phyloP scores from a whole-genome alignment of 345 rosid genomes.

The Gossypium rotundifolium region DNA sequence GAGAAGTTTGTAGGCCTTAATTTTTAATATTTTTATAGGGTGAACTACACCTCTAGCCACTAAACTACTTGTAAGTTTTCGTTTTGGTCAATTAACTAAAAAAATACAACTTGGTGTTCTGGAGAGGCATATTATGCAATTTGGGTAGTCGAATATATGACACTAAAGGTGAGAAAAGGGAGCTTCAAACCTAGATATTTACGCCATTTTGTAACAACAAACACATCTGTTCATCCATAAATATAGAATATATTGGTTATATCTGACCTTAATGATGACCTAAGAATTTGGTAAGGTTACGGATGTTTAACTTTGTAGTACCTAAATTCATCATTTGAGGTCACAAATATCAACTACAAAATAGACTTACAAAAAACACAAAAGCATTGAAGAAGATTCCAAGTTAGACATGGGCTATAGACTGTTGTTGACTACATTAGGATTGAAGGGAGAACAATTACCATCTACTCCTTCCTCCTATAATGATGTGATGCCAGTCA shows the following conservation, averaged over 20 bases:
- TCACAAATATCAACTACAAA: background rate
- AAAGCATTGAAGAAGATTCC: background rate
- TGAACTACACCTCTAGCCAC: too few relatives aligned
- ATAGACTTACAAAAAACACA: background rate
- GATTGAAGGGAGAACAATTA: background rate
- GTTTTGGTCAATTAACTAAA: too few relatives aligned
- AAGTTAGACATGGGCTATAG: background rate
- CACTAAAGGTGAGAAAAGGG: background rate
- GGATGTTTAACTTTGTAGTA: background rate
- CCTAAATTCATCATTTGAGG: background rate
- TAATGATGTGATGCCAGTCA: background rate
- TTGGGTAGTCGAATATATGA: too few relatives aligned
- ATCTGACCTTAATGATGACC: background rate
- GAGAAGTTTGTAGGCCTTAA: too few relatives aligned
- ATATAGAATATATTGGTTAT: background rate
- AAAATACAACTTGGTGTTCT: too few relatives aligned
- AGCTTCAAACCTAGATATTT: background rate
- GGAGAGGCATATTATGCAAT: too few relatives aligned
- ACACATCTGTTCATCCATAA: background rate
- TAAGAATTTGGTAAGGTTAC: background rate
- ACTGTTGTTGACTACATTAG: background rate
- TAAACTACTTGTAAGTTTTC: too few relatives aligned
- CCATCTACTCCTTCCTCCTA: background rate
- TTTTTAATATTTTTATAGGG: too few relatives aligned
- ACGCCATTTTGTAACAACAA: background rate